Evolutionary conservation across 106 monocot genomes (phyloP), one percentile per base, ranked within the genome.

Genomic region (Dendrobium officinale): DNA sequence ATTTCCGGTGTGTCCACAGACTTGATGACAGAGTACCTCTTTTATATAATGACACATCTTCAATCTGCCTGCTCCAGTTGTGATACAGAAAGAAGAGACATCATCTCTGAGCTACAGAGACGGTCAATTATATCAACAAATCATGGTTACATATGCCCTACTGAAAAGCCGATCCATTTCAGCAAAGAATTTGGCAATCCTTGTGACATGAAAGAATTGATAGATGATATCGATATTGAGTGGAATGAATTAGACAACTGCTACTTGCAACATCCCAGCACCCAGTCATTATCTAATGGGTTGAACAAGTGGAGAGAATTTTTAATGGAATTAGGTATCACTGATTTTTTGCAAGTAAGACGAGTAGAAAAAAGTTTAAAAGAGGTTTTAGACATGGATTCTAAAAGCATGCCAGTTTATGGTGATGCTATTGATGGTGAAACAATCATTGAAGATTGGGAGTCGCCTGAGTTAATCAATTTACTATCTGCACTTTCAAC

Each of bases 261-360:
- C 5, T 91, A 91, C 85, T 77, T 91, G 83, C 82, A 83, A 61
- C 88, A 91, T 85, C 73, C 85, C 74, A 75, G 81, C 67, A 83
- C 67, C 26, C 72, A 19, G 10, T 85, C 83, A 45, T 19, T 81
- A 58, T 44, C 75, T 42, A 33, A 27, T 40, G 47, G 42, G 51
- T 18, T 81, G 42, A 67, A 42, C 11, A 85, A 85, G 54, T 91
- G 91, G 91, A 88, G 91, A 67, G 81, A 85, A 5, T 91, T 91
- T 77, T 87, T 88, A 59, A 80, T 59, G 11, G 77, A 81, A 42
- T 61, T 91, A 79, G 88, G 88, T 49, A 85, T 91, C 54, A 87
- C 88, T 59, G 91, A 91, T 74, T 91, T 91, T 85, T 85, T 91
- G 29, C 82, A 88, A 83, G 87, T 91, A 51, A 54, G 67, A 73